Evolutionary conservation across 257 asterid species (phyloP), one percentile per base, ranked within the genome.

Genomic region (Gentiana macrophylla): DNA sequence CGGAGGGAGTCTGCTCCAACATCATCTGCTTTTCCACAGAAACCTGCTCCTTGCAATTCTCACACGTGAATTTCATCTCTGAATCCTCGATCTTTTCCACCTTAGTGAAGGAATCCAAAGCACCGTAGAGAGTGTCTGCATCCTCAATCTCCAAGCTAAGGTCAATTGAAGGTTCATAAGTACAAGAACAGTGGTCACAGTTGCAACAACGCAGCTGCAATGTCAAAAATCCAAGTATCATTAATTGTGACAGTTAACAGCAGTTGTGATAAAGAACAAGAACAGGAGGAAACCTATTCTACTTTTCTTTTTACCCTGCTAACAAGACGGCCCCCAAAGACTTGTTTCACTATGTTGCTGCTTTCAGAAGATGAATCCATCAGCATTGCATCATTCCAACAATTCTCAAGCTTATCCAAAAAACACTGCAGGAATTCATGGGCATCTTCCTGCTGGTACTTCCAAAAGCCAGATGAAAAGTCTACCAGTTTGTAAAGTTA

Each of bases 71-170:
- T 82, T 74, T 87, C 49, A 64, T 87, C 59, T 87, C 94, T 11
- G 77, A 72, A 70, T 84, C 96, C 62, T 86, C 96, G 67, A 91
- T 70, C 67, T 58, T 79, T 69, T 91, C 98, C 70, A 87, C 81
- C 73, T 81, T 84, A 13, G 98, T 91, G 76, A 91, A 91, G 24
- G 96, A 91, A 54, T 84, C 77, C 53, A 91, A 79, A 73, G 96
- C 94, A 53, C 74, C 60, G 56, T 59, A 49, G 32, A 91, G 82
- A 59, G 67, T 48, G 43, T 73, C 78, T 3, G 74, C 93, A 62
- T 87, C 82, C 62, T 74, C 94, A 59, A 91, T 84, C 86, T 87
- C 98, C 84, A 91, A 72, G 74, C 96, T 87, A 63, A 84, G 73
- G 76, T 91, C 94, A 59, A 91, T 74, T 49, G 81, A 71, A 35